Evolutionary conservation across 2,329 filamentous ascomycete species (phyloP).

Genomic region (Botryotinia globosa): DNA sequence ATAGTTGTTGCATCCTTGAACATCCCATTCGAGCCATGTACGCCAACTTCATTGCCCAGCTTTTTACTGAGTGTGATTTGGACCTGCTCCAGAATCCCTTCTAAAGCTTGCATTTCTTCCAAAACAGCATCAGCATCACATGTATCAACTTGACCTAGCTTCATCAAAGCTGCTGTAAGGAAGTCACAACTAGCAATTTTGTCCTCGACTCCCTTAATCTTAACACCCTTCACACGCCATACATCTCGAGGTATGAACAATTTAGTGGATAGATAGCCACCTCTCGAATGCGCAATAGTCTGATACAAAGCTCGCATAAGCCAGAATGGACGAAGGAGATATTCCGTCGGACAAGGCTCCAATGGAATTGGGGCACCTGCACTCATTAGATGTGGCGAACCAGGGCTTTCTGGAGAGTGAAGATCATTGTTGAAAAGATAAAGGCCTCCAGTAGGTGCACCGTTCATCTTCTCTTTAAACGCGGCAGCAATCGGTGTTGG

Average conservation of each 20-base stretch:
- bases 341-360: conserved; percentile 87
- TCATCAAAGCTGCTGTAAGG: conserved; percentile 82
- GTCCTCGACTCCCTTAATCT: conserved; percentile 86
- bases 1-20: conserved; percentile 67
- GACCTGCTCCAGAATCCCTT: conserved; percentile 81
- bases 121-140: conserved; percentile 87
- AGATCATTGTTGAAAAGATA: conserved; percentile 84
- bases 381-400: conserved; percentile 61
- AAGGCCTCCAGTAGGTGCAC: conserved; percentile 62
- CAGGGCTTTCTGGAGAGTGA: conserved; percentile 62
- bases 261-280: conserved; percentile 87
- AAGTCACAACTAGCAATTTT: conserved; percentile 91
- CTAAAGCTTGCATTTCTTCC: conserved; percentile 90
- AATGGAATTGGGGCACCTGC: conserved; percentile 70
- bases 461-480: conserved; percentile 57
- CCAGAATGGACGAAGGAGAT: conserved; percentile 93
- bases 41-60: conserved; percentile 88
- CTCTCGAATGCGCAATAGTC: conserved; percentile 84
- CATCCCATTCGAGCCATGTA: conserved; percentile 67
- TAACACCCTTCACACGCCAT: conserved; percentile 91
- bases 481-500: conserved; percentile 65
- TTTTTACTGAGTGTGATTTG: conserved; percentile 75
- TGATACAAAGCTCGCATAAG: conserved; percentile 93
- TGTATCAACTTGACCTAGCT: conserved; percentile 79
- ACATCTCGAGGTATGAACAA: conserved; percentile 90